Evolutionary conservation across 2,329 filamentous ascomycete species (phyloP).

Genomic region (Ophiostoma angusticollis): DNA sequence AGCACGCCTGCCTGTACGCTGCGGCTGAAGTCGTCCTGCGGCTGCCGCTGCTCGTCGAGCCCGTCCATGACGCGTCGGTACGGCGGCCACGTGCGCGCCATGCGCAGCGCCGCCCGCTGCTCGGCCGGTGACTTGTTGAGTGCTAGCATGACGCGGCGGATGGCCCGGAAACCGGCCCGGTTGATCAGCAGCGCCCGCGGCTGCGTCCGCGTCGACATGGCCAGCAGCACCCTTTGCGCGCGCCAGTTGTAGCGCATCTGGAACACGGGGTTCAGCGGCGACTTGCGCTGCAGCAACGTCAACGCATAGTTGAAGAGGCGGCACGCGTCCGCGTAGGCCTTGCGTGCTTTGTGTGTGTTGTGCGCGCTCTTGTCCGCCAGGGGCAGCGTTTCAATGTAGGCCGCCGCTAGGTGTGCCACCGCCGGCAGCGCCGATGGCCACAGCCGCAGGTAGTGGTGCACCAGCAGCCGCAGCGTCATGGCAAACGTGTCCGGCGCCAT

Average conservation of each 20-base stretch:
- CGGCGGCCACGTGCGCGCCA: constrained; percentile 45
- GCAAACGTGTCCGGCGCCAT: constrained; percentile 17
- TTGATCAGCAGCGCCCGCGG: constrained; percentile 38
- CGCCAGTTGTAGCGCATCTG: constrained; percentile 41
- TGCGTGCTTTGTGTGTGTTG: constrained; percentile 6
- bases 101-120: constrained; percentile 32
- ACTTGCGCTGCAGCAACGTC: constrained; percentile 23
- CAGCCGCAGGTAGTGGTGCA: constrained; percentile 17
- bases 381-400: constrained; percentile 16
- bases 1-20: constrained; percentile 39
- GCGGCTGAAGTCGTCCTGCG: constrained; percentile 40
- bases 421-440: constrained; percentile 21
- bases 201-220: constrained; percentile 36
- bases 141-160: constrained; percentile 40
- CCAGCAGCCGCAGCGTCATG: constrained; percentile 17
- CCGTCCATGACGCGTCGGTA: constrained; percentile 45
- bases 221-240: constrained; percentile 41
- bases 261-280: constrained; percentile 19
- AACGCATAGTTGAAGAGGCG: constrained; percentile 30
- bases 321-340: constrained; percentile 20
- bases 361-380: constrained; percentile 7
- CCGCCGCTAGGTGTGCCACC: constrained; percentile 17
- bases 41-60: constrained; percentile 40
- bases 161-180: constrained; percentile 38
- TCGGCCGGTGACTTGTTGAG: constrained; percentile 40